phyloP scores from a whole-genome alignment of 2,329 filamentous ascomycete species.

The Stachybotrys echinatus region DNA sequence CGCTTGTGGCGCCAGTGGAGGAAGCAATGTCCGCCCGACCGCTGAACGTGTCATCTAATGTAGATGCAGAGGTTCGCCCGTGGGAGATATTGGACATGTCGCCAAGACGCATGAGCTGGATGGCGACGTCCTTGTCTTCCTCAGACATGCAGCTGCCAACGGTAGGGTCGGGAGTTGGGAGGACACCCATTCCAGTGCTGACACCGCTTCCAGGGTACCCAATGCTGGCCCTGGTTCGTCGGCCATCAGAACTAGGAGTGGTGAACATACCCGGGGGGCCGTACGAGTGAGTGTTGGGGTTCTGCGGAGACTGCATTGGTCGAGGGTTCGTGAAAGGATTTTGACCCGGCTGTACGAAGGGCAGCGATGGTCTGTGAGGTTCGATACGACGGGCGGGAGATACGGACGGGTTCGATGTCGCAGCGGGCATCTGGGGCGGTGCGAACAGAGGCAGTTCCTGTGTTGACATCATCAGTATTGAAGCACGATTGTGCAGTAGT shows the following conservation, averaged over 20 bases:
- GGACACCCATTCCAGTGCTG: conserved; percentile 45
- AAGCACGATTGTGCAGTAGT: conserved; percentile 8
- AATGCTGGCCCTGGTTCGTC: conserved; percentile 61
- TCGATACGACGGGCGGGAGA: conserved; percentile 82
- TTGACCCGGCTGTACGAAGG: conserved; percentile 70
- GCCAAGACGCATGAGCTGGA: conserved; percentile 93
- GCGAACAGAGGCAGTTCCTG: conserved; percentile 95
- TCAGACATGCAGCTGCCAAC: conserved; percentile 96
- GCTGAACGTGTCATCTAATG: conserved; percentile 88
- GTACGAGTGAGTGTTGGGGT: conserved; percentile 45
- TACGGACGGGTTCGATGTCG: conserved; percentile 94
- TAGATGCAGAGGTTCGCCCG: conserved; percentile 88
- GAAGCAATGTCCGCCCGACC: conserved; percentile 81
- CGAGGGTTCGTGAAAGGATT: conserved; percentile 75
- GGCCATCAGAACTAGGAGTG: conserved; percentile 56
- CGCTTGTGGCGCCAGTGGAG: conserved; percentile 79
- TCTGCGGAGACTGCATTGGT: conserved; percentile 79
- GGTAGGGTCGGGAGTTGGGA: conserved; percentile 95
- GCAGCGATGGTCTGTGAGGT: conserved; percentile 65
- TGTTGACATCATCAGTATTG: conserved; percentile 24
- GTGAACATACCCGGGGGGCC: conserved; percentile 52
- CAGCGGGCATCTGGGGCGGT: conserved; percentile 86
- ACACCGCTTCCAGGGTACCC: conserved; percentile 42
- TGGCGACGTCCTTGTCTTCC: conserved; percentile 86
- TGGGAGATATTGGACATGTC: conserved; percentile 92